Percentiles rank a stretch among this genome's conserved stretches.
Conservation (phyloP, 257 asterid genomes). For the Avicennia marina region DNA sequence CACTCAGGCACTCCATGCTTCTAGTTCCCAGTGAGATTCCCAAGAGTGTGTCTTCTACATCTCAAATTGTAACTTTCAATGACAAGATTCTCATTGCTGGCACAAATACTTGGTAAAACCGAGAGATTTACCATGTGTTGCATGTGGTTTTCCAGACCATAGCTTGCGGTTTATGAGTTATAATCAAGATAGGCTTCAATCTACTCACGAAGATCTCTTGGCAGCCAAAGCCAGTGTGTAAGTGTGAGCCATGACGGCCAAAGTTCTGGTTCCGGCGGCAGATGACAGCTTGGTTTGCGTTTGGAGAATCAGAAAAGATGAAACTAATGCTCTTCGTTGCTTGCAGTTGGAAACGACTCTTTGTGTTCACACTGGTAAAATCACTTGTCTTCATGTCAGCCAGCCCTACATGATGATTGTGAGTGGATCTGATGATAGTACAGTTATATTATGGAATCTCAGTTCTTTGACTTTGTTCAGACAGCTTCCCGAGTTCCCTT, state of each 20-base stretch:
- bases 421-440: slow-evolving; percentile 91
- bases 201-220: slow-evolving; percentile 93
- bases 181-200: slow-evolving; percentile 87
- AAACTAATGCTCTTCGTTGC: no score
- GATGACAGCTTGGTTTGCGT: slow-evolving; percentile 86
- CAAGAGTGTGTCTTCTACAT: slow-evolving; percentile 65
- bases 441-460: slow-evolving; percentile 88
- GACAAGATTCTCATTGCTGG: slow-evolving; percentile 86
- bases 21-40: slow-evolving; percentile 85
- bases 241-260: slow-evolving; percentile 90
- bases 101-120: slow-evolving; percentile 71
- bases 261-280: slow-evolving; percentile 75
- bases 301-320: slow-evolving; percentile 84
- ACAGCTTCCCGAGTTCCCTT: slow-evolving; percentile 88
- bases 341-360: slow-evolving; percentile 74
- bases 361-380: slow-evolving; percentile 77
- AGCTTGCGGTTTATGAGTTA: slow-evolving; percentile 79
- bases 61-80: slow-evolving; percentile 59
- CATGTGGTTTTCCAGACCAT: slow-evolving; percentile 97
- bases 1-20: slow-evolving; percentile 58
- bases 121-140: slow-evolving; percentile 54
- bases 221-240: slow-evolving; percentile 84
- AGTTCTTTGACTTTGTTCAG: slow-evolving; percentile 77
- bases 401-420: slow-evolving; percentile 98
- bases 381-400: slow-evolving; percentile 80